Evolutionary conservation across 345 rosid species (phyloP), one percentile per base, ranked within the genome.

Genomic region (Aethionema arabicum): DNA sequence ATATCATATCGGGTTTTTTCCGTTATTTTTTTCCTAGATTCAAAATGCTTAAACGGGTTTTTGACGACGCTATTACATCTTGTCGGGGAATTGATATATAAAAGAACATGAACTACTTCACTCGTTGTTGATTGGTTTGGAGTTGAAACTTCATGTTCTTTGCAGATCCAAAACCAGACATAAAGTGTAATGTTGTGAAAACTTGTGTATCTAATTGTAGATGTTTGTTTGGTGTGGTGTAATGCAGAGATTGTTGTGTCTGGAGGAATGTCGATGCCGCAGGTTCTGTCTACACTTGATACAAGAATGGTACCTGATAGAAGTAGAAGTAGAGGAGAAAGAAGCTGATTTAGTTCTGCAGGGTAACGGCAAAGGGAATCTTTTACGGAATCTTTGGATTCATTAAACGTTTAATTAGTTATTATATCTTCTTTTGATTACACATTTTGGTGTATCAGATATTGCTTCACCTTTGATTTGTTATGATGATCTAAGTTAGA

Each of bases 201-300:
- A 21, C 2, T 21, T 21, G 27, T 21, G 27, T 21, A 21, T 21
- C 27, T 21, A 21, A 6, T 37, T 10, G 40, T 37, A 10, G 11
- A 37, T 37, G 40, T 37, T 37, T 8, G 43, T 39, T 39, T 3
- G 3, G 8, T 40, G 4, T 40, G n/a, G 12, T 12, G 6, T 45
- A 6, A 27, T 70, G 69, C 86, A 88, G 96, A 88, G 76, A 85
- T 88, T 8, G 86, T 85, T 3, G 92, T 88, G 14, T 88, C 96
- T 0, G 96, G 87, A 6, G 96, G 96, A 33, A 83, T 88, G 96
- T 85, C 92, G 0, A 83, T 88, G 87, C 96, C 96, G 5, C 96
- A 85, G 73, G 74, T 82, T 60, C 78, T 88, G 37, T 74, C 91
- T 2, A 77, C 87, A 2, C 41, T 83, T 52, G 89, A 81, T 61